Conservation (phyloP, 257 asterid genomes). For the Solanum ossicruentum region DNA sequence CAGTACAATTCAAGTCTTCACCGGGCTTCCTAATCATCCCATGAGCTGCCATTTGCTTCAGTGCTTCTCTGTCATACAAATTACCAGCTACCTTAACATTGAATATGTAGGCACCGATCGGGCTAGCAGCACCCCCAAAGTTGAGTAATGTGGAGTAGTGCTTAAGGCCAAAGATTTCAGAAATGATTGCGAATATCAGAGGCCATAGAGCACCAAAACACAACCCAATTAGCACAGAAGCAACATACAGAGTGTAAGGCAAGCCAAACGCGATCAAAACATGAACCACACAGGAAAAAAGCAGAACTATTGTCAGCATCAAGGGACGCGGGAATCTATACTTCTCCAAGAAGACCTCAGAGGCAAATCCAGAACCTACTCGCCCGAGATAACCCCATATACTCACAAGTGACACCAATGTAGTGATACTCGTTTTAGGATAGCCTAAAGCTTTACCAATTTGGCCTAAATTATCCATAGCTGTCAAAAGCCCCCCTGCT, state of each 20-base stretch:
- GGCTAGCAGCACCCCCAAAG: conserved; percentile 52
- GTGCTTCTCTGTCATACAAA: conserved; percentile 32
- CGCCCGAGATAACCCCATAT: conserved; percentile 40
- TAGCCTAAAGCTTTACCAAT: conserved; percentile 31
- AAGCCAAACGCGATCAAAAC: conserved; percentile 29
- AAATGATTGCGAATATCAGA: conserved; percentile 27
- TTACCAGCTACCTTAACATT: conserved; percentile 37
- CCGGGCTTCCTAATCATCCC: conserved; percentile 21
- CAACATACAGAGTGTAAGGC: conserved; percentile 16
- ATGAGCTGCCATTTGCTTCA: conserved; percentile 27
- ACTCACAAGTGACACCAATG: conserved; percentile 41
- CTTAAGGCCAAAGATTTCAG: conserved; percentile 32
- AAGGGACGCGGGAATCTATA: conserved; percentile 35
- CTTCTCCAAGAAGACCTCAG: conserved; percentile 20
- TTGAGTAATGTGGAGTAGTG: conserved; percentile 37
- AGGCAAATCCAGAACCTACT: conserved; percentile 30
- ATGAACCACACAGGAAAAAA: conserved; percentile 27
- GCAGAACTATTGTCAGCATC: conserved; percentile 23
- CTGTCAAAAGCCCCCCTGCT: conserved; percentile 33
- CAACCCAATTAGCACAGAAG: conserved; percentile 30
- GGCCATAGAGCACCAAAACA: conserved; percentile 45
- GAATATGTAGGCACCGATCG: conserved; percentile 34
- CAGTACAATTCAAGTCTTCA: conserved; percentile 24
- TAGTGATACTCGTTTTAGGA: conserved; percentile 21
- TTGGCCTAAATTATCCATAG: conserved; percentile 36